These are phyloP conservation scores for Tetradesmus obliquus DNA, from an alignment of 139 green algal species.

Conservation along the genomic window DNA sequence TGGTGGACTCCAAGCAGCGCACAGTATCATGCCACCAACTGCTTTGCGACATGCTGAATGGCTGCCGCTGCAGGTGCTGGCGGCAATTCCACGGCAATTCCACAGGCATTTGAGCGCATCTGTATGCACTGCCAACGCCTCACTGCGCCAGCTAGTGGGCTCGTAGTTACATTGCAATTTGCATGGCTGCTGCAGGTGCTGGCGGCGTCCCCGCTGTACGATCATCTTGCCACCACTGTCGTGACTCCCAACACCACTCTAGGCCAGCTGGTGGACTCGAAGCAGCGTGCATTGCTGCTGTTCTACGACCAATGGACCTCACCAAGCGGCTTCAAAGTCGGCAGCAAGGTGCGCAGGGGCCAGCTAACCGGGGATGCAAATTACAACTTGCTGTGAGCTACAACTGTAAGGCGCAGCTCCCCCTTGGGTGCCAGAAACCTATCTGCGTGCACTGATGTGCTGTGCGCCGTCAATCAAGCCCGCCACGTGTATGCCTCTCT, in stretches of 20 bases:
- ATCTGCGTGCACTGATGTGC: not conserved
- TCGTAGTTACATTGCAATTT: too few relatives aligned
- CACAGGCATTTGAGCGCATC: too few relatives aligned
- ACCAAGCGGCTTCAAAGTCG: not conserved
- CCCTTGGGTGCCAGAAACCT: too few relatives aligned
- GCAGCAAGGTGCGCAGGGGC: not conserved
- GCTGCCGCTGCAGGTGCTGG: conserved; percentile 11
- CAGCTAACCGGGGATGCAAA: not conserved
- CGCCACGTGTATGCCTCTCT: too few relatives aligned
- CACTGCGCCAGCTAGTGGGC: too few relatives aligned
- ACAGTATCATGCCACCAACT: too few relatives aligned
- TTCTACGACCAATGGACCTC: conserved; percentile 33
- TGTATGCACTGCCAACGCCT: not conserved
- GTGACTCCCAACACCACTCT: not conserved
- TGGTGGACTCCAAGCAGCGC: conserved; percentile 17
- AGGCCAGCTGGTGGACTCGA: conserved; percentile 11
- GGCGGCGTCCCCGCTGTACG: not conserved
- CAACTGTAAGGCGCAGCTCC: too few relatives aligned
- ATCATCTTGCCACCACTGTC: not conserved
- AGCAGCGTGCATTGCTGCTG: conserved; percentile 23
- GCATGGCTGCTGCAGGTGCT: not conserved
- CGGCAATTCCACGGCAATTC: not conserved
- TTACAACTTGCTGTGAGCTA: too few relatives aligned
- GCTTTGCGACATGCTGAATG: not conserved
- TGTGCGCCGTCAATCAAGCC: not conserved